Percentiles rank a stretch among this genome's conserved stretches.
These are phyloP conservation scores for Pterocarpus macrocarpus DNA, from an alignment of 306 rosid genomes.

Conservation along the genomic window DNA sequence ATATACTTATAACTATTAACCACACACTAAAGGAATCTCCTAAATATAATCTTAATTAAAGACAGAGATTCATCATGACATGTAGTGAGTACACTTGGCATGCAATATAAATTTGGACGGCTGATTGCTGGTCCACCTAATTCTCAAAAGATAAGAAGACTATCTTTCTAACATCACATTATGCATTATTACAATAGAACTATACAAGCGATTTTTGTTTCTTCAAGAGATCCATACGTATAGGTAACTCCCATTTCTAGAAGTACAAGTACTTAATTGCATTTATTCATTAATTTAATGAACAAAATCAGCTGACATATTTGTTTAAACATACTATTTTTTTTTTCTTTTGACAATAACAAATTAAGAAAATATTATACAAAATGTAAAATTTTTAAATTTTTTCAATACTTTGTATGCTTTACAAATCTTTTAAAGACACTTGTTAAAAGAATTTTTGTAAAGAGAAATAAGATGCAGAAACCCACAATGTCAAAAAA, in stretches of 20 bases:
- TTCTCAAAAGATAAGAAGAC: background rate
- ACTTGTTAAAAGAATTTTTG: background rate
- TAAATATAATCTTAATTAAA: no score
- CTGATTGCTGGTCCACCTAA: background rate
- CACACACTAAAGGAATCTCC: no score
- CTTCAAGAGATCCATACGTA: background rate
- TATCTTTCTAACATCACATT: background rate
- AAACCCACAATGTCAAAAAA: background rate
- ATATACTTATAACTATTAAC: no score
- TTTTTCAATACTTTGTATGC: no score
- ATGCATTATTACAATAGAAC: no score
- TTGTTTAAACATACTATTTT: no score
- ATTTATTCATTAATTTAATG: background rate
- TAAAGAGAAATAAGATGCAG: background rate
- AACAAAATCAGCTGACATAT: no score
- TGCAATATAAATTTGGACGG: background rate
- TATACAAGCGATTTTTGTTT: background rate
- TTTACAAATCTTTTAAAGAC: background rate
- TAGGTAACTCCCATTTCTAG: background rate
- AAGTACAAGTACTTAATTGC: background rate
- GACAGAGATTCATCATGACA: background rate
- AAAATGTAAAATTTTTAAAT: no score
- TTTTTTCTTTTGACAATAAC: no score
- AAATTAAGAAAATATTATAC: no score
- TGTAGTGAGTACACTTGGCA: background rate